Base-by-base conservation (phyloP, 2,329 filamentous ascomycete genomes). In the Macrophomina pseudophaseolina region DNA sequence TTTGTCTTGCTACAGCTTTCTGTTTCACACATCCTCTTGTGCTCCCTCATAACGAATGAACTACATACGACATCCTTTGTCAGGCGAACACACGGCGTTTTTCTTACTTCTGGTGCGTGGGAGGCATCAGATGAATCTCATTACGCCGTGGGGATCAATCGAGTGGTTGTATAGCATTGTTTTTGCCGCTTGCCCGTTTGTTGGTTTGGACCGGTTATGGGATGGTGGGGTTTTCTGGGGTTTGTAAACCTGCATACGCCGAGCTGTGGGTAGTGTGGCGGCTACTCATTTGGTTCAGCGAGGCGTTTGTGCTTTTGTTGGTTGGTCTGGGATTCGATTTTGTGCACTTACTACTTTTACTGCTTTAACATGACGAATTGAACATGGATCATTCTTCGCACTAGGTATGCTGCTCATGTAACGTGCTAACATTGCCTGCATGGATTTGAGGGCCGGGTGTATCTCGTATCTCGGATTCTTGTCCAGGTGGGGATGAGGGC, bases 221-320 rank as follows among this genome's bases (percentile, higher is more conserved):
- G 11, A 35, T 9, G 40, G 5, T 8, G n/a, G 28, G 40, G 42
- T 2, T 40, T 28, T 16, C 42, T 48, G 42, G 42, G 23, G 33
- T 46, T 42, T 30, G 11, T 42, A 9, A 30, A 11, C 6, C 11
- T 59, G 56, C 56, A 59, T 59, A 18, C 40, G 56, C 56, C 40
- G 40, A 59, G 56, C 56, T 44, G 40, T 30, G 40, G 16, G 40
- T 59, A 32, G 56, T 33, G 54, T 58, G 54, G 54, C 54, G 54
- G 23, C 54, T 30, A 44, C 38, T 30, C 38, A 48, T 23, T 11
- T 9, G 23, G 56, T 59, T 59, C 56, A 44, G 56, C 40, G 40
- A 28, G 56, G 56, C 56, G 56, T 59, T 48, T 59, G 6, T 51
- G 28, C 7, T 12, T 52, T 28, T 32, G 23, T 52, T 12, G 49